A percentile compares a stretch with the other conserved stretches of the same genome.
Evolutionary conservation across 129 eudicot genomes (phyloP).

Genomic region (Flaveria robusta): DNA sequence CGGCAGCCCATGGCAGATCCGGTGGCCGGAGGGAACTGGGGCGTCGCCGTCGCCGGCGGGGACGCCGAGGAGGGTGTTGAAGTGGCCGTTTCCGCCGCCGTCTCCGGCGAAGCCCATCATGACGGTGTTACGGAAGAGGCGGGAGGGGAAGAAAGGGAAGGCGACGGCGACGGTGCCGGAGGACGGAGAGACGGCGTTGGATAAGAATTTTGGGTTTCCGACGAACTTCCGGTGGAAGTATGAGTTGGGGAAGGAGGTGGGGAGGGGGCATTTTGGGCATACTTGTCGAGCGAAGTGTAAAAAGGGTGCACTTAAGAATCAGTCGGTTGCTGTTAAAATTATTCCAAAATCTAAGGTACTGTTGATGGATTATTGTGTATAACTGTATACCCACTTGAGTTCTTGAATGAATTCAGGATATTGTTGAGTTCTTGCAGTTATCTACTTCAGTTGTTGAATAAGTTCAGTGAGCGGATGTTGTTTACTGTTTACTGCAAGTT

Average conservation of each 20-base stretch:
- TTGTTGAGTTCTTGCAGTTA: too few relatives aligned
- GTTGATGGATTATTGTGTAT: not conserved
- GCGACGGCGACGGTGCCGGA: conserved; percentile 43
- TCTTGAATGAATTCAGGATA: not conserved
- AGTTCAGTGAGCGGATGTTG: too few relatives aligned
- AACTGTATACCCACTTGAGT: not conserved
- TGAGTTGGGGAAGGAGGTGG: conserved; percentile 86
- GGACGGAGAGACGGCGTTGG: conserved; percentile 46
- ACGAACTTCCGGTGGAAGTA: conserved; percentile 62
- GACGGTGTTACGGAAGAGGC: conserved; percentile 72
- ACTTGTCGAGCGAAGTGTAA: conserved; percentile 78
- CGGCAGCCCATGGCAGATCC: conserved; percentile 73
- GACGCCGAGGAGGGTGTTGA: conserved; percentile 65
- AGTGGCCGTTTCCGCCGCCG: conserved; percentile 98
- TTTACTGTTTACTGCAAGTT: not conserved
- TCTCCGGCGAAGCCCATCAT: conserved; percentile 97
- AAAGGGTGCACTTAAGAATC: conserved; percentile 72
- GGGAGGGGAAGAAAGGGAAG: conserved; percentile 37
- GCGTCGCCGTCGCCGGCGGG: conserved; percentile 78
- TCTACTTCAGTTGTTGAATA: too few relatives aligned
- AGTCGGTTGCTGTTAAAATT: conserved; percentile 79
- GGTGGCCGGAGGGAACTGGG: conserved; percentile 66
- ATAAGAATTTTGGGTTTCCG: conserved; percentile 75
- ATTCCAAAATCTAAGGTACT: conserved; percentile 89
- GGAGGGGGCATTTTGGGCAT: conserved; percentile 98